Evolutionary conservation across 1,284 basidiomycete genomes (phyloP), one percentile per base, ranked within the genome.

Genomic region (Singerocomus inundabilis): DNA sequence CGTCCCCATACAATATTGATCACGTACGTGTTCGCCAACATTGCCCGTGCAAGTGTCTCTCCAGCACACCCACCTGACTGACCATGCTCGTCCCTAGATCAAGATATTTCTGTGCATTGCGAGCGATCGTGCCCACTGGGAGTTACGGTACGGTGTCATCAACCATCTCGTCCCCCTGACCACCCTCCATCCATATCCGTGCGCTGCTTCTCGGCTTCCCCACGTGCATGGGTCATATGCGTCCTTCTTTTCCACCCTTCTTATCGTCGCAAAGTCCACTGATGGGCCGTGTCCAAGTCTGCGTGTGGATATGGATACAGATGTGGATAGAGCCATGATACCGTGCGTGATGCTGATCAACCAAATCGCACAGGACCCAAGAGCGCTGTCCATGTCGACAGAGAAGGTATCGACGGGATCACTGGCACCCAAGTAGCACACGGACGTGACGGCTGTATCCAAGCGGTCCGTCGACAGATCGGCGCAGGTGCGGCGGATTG

Each of bases 401-500:
- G 66, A 43, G 77, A 82, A 52, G 80, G 79, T 21, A 67, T 82
- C 8, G 78, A 84, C 52, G 77, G 79, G 3, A 68, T 83, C 24
- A 76, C 72, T 3, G 81, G 83, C 10, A 80, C 81, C 7, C 78
- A 82, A 52, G 73, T 75, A 3, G 81, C 76, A 2, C 81, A 86
- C 54, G 84, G 84, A 3, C 66, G 74, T 11, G 77, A 77, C 31
- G 79, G 73, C 33, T 82, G 84, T 58, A 62, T 77, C 37, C n/a
- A n/a, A n/a, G n/a, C n/a, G n/a, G n/a, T n/a, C n/a, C n/a, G n/a
- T n/a, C n/a, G n/a, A n/a, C n/a, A n/a, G n/a, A n/a, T n/a, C 49
- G 82, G 83, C 21, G 78, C 82, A n/a, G 83, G 84, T 5, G n/a
- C n/a, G n/a, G 81, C 82, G 5, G 84, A 86, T 66, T 82, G 80